Base-by-base conservation (phyloP, 2,329 filamentous ascomycete genomes). In the Xylaria sp. region DNA sequence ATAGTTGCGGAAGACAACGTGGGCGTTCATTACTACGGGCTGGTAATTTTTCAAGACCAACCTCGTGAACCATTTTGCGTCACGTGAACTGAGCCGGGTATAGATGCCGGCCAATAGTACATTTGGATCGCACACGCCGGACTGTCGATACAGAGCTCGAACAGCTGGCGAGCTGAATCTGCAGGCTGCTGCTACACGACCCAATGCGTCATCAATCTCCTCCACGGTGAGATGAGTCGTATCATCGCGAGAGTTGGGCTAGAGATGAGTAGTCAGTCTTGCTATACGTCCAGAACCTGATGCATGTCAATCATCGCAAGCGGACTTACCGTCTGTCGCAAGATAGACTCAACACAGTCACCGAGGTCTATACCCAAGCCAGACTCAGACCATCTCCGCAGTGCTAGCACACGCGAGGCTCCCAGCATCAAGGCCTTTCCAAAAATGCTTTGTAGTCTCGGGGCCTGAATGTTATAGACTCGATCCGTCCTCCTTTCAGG, bases 11-110 rank as follows among this genome's bases (percentile, higher is more conserved):
- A 92, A 83, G 0, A 93, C 79, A 20, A 86, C 77, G 1, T 78
- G 71, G 7, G 82, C 80, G 25, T 93, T 88, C 1, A 97, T 75
- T 1, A 85, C 77, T 0, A 94, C 83, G 0, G 91, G 91, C n/a
- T 86, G 83, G 67, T 90, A 92, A 70, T 90, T 87, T 76, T 97
- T 96, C 32, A 97, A 82, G 6, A 97, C 83, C 34, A 97, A 82
- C 3, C 94, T 86, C 0, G 92, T 92, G 12, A 97, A 84, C 94
- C 94, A 97, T 80, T 97, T 97, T 4, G 90, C 91, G 76, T 97
- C 92, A 50, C 83, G 83, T 3, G 92, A 87, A 53, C 83, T 83
- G 10, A 93, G 76, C 8, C 87, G 85, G 34, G 80, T 81, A 73
- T 91, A 92, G 0, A 94, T 76, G 0, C 77, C 76, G 23, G 83